Conservation (phyloP, 208 protist genomes). For the Leishmania martiniquensis region DNA sequence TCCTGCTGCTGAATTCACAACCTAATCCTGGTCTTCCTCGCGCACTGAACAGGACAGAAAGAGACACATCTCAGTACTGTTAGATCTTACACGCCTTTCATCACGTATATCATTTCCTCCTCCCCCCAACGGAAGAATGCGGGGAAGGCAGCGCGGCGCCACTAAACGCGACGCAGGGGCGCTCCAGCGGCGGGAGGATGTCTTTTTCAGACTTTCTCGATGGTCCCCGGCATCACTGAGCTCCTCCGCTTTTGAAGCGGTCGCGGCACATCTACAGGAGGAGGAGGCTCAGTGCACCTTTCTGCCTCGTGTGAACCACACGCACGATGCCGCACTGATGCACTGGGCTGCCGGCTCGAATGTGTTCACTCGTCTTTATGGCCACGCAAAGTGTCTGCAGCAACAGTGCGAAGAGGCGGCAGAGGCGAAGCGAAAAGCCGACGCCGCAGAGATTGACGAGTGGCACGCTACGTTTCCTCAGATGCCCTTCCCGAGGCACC, state of each 20-base stretch:
- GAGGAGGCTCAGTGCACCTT: slow-evolving; percentile 16
- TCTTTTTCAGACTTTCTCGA: slow-evolving; percentile 17
- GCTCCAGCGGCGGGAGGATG: background rate
- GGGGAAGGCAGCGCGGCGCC: no score
- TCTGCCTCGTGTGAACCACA: slow-evolving; percentile 16
- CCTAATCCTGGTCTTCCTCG: background rate
- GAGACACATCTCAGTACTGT: background rate
- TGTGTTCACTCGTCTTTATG: slow-evolving; percentile 21
- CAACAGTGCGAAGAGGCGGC: background rate
- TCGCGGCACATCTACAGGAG: background rate
- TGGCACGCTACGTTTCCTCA: background rate
- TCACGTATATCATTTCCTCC: background rate
- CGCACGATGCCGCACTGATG: slow-evolving; percentile 1
- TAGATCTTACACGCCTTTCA: background rate
- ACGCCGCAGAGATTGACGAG: background rate
- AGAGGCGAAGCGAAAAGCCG: background rate
- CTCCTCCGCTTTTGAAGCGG: background rate
- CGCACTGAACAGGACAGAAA: background rate
- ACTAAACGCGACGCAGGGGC: background rate
- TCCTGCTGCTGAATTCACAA: background rate
- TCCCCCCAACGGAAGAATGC: background rate
- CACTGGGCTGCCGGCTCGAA: background rate
- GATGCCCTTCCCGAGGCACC: slow-evolving; percentile 2
- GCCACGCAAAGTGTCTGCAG: slow-evolving; percentile 18
- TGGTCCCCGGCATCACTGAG: background rate